Evolutionary conservation across 2,329 filamentous ascomycete species (phyloP).

Genomic region (Teratosphaeria epicoccoides): DNA sequence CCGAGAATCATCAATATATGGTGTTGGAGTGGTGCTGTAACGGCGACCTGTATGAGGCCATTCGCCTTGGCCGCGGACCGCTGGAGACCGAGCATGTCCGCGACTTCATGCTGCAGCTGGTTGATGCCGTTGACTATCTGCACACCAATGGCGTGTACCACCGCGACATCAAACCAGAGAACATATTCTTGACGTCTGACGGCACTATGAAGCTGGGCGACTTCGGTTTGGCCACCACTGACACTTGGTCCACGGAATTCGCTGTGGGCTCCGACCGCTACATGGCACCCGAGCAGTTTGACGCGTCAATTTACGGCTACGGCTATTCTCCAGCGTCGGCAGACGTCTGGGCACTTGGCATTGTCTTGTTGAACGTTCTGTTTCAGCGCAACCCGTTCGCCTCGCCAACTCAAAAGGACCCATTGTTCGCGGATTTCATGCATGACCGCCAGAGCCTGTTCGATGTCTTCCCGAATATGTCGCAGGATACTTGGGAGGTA

Average conservation of each 20-base stretch:
- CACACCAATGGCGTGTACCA: slow-evolving; percentile 88
- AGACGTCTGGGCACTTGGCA: slow-evolving; percentile 94
- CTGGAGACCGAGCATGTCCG: slow-evolving; percentile 93
- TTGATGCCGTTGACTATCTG: slow-evolving; percentile 81
- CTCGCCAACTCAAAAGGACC: slow-evolving; percentile 78
- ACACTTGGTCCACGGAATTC: slow-evolving; percentile 82
- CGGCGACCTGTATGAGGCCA: slow-evolving; percentile 95
- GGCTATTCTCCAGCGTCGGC: slow-evolving; percentile 91
- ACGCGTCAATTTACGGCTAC: slow-evolving; percentile 57
- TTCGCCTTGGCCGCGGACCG: slow-evolving; percentile 76
- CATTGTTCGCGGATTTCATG: slow-evolving; percentile 84
- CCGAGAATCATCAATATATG: slow-evolving; percentile 76
- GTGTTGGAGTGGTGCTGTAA: slow-evolving; percentile 92
- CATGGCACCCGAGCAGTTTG: slow-evolving; percentile 98
- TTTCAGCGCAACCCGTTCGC: slow-evolving; percentile 97
- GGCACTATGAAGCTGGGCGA: slow-evolving; percentile 94
- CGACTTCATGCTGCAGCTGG: slow-evolving; percentile 90
- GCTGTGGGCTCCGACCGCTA: slow-evolving; percentile 96
- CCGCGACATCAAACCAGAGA: slow-evolving; percentile 98
- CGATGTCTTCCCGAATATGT: slow-evolving; percentile 97
- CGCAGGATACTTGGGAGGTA: slow-evolving; percentile 92
- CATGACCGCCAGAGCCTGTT: slow-evolving; percentile 92
- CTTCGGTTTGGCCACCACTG: slow-evolving; percentile 83
- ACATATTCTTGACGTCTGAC: slow-evolving; percentile 83
- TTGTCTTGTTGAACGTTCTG: slow-evolving; percentile 90